phyloP scores from a whole-genome alignment of 2,329 filamentous ascomycete genomes.

The Penicillium freii region DNA sequence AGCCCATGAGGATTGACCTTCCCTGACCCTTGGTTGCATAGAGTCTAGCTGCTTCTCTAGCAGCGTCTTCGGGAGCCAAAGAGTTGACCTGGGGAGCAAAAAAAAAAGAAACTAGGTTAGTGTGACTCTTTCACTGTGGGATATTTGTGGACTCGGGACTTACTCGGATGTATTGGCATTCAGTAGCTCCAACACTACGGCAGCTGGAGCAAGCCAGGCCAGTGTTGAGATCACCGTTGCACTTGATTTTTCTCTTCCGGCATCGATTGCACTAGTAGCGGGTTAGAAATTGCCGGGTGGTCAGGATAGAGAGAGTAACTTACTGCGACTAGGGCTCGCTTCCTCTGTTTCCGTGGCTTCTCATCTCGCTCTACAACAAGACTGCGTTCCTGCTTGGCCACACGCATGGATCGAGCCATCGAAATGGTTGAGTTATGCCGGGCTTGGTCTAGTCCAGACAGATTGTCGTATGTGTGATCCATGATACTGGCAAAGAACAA shows the following conservation, averaged over 20 bases:
- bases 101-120: background rate
- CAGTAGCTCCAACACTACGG: conserved; percentile 62
- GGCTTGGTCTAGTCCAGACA: conserved; percentile 11
- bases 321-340: conserved; percentile 57
- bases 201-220: conserved; percentile 82
- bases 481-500: conserved; percentile 3
- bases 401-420: conserved; percentile 26
- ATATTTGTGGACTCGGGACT: conserved; percentile 10
- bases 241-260: conserved; percentile 90
- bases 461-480: conserved; percentile 5
- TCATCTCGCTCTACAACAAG: conserved; percentile 33
- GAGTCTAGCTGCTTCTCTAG: conserved; percentile 1
- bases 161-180: conserved; percentile 80
- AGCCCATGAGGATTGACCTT: conserved; percentile 14
- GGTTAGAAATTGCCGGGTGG: conserved; percentile 5
- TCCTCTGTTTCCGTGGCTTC: conserved; percentile 43
- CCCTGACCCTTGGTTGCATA: conserved; percentile 13
- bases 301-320: conserved; percentile 6
- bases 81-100: conserved; percentile 33
- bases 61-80: conserved; percentile 24
- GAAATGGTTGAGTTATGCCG: conserved; percentile 26
- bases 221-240: conserved; percentile 78
- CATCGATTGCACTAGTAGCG: conserved; percentile 74
- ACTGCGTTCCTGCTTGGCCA: conserved; percentile 29
- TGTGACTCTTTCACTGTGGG: background rate